Evolutionary conservation across 768 basidiomycete genomes (phyloP).

Genomic region (Collybia mongolica): DNA sequence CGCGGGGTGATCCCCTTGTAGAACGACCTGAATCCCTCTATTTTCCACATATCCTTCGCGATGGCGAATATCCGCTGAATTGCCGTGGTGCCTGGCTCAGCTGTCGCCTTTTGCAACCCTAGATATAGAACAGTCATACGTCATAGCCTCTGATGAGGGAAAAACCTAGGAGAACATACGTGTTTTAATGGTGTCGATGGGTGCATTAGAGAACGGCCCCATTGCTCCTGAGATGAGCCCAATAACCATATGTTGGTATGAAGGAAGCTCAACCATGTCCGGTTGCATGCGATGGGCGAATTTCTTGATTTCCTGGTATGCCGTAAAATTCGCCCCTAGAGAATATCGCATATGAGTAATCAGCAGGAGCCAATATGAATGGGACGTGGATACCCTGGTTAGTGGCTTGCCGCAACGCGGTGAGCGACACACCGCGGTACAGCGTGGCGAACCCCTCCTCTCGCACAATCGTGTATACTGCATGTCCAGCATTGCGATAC

Average conservation of each 20-base stretch:
- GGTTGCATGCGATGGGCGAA: constrained; percentile 78
- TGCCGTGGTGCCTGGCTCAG: constrained; percentile 71
- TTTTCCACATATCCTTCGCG: constrained; percentile 88
- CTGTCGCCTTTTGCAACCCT: constrained; percentile 86
- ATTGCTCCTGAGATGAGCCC: constrained; percentile 96
- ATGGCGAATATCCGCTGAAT: constrained; percentile 79
- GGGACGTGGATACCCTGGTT: constrained; percentile 72
- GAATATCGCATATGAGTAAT: background rate
- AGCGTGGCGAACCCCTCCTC: constrained; percentile 87
- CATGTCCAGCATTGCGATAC: constrained; percentile 97
- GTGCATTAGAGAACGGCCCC: constrained; percentile 98
- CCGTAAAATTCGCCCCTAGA: constrained; percentile 92
- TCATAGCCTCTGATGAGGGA: background rate
- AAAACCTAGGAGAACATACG: constrained; percentile 45
- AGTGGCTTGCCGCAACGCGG: constrained; percentile 93
- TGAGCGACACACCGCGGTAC: constrained; percentile 91
- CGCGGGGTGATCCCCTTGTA: constrained; percentile 99
- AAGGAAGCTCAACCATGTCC: constrained; percentile 75
- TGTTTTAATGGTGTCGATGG: constrained; percentile 94
- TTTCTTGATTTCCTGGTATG: constrained; percentile 95
- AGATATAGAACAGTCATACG: constrained; percentile 7
- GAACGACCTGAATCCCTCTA: constrained; percentile 87
- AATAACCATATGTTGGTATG: constrained; percentile 94
- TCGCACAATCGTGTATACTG: constrained; percentile 88
- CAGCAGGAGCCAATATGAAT: background rate